Evolutionary conservation across 2,329 filamentous ascomycete genomes (phyloP).

Genomic region (Fusarium mexicanum): DNA sequence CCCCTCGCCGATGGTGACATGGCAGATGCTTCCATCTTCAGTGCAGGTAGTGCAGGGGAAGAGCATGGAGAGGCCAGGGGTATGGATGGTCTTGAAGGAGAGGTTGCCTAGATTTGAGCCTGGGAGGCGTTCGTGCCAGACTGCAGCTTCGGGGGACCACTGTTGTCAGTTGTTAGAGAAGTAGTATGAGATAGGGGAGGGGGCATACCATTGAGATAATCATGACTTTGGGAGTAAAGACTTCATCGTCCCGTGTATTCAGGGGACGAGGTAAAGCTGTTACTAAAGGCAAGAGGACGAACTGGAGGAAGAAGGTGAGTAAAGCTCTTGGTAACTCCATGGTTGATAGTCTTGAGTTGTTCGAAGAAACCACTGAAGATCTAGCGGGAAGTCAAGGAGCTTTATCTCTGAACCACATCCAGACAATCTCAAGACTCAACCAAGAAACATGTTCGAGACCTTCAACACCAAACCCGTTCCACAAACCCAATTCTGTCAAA

Average conservation of each 20-base stretch:
- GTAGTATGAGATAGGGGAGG: neutral
- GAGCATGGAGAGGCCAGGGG: slow-evolving; percentile 71
- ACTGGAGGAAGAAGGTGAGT: neutral
- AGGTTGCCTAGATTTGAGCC: slow-evolving; percentile 62
- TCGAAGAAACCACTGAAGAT: neutral
- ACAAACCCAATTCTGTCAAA: slow-evolving; percentile 9
- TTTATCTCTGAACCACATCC: slow-evolving; percentile 8
- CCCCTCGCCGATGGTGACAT: slow-evolving; percentile 72
- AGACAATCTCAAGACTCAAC: neutral
- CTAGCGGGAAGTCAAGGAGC: neutral
- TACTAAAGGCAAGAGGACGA: neutral
- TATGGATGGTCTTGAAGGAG: slow-evolving; percentile 63
- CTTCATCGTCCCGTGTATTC: neutral
- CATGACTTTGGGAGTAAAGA: slow-evolving; percentile 66
- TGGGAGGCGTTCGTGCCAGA: slow-evolving; percentile 67
- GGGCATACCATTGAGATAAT: slow-evolving; percentile 68
- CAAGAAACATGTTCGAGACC: slow-evolving; percentile 14
- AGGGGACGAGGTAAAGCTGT: slow-evolving; percentile 1
- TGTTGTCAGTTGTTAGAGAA: slow-evolving; percentile 44
- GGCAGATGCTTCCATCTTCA: slow-evolving; percentile 68
- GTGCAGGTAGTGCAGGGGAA: slow-evolving; percentile 74
- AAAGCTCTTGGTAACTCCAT: slow-evolving; percentile 22
- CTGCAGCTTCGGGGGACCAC: slow-evolving; percentile 69
- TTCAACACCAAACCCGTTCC: slow-evolving; percentile 7
- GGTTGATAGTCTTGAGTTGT: neutral